Conservation (phyloP, 805 yeast genomes). For the Kazachstania bromeliacearum region DNA sequence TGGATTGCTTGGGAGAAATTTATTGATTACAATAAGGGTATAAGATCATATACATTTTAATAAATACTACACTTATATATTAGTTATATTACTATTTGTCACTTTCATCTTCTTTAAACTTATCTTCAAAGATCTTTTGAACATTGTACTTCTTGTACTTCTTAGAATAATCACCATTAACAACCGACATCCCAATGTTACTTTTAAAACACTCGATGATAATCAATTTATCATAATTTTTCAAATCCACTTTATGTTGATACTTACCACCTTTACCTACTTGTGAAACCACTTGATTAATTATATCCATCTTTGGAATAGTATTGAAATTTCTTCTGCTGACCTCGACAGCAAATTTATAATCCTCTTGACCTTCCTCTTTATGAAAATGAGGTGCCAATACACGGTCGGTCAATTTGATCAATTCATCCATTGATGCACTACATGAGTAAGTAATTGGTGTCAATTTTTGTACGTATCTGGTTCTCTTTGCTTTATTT, state of each 20-base stretch:
- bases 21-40: conserved; percentile 15
- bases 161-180: conserved; percentile 45
- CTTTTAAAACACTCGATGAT: conserved; percentile 83
- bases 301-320: conserved; percentile 62
- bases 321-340: conserved; percentile 69
- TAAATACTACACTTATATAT: conserved; percentile 2
- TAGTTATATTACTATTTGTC: conserved; percentile 3
- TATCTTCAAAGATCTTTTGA: conserved; percentile 61
- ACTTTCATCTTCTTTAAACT: conserved; percentile 15
- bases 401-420: conserved; percentile 49
- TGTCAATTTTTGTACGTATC: conserved; percentile 67
- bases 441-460: conserved; percentile 72
- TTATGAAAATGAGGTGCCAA: conserved; percentile 59
- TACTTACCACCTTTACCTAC: conserved; percentile 51
- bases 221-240: conserved; percentile 66
- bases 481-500: conserved; percentile 42
- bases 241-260: conserved; percentile 73
- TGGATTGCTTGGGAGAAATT: conserved; percentile 82
- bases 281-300: conserved; percentile 56
- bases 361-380: conserved; percentile 25
- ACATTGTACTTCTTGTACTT: conserved; percentile 62
- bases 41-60: conserved; percentile 20
- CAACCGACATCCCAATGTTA: conserved; percentile 81
- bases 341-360: conserved; percentile 71
- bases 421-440: conserved; percentile 60